phyloP scores from a whole-genome alignment of 768 basidiomycete genomes.

The Daedaleopsis sinensis region DNA sequence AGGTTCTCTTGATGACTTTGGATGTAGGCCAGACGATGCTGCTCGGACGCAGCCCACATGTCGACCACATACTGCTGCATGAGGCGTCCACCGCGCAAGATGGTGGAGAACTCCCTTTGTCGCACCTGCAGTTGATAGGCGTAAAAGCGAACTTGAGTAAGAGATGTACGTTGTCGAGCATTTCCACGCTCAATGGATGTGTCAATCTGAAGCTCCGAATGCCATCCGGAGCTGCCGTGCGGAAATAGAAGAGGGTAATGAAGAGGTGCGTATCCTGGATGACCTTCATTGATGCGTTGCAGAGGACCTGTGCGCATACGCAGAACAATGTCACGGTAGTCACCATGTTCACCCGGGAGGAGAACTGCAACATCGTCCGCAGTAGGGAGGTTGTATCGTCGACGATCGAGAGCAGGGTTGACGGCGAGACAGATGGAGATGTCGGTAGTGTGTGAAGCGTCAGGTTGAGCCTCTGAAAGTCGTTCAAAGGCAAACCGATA shows the following conservation, averaged over 20 bases:
- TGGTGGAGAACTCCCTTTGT: constrained; percentile 16
- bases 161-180: constrained; percentile 10
- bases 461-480: background rate
- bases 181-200: background rate
- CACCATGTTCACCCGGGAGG: constrained; percentile 13
- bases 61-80: constrained; percentile 51
- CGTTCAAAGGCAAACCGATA: constrained; percentile 22
- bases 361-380: constrained; percentile 42
- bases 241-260: constrained; percentile 52
- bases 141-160: constrained; percentile 34
- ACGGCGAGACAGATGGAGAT: constrained; percentile 14
- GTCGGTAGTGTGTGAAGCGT: constrained; percentile 1
- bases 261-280: constrained; percentile 40
- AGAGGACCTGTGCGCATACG: constrained; percentile 12
- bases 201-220: constrained; percentile 24
- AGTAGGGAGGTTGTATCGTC: constrained; percentile 48
- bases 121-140: constrained; percentile 38
- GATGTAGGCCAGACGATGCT: constrained; percentile 39
- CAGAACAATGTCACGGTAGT: background rate
- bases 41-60: constrained; percentile 48
- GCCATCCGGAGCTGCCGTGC: constrained; percentile 42
- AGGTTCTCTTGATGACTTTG: constrained; percentile 37
- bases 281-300: constrained; percentile 35
- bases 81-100: constrained; percentile 39
- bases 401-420: constrained; percentile 27